Conservation (phyloP, 2,329 filamentous ascomycete genomes). For the Pestalotiopsis fici region DNA sequence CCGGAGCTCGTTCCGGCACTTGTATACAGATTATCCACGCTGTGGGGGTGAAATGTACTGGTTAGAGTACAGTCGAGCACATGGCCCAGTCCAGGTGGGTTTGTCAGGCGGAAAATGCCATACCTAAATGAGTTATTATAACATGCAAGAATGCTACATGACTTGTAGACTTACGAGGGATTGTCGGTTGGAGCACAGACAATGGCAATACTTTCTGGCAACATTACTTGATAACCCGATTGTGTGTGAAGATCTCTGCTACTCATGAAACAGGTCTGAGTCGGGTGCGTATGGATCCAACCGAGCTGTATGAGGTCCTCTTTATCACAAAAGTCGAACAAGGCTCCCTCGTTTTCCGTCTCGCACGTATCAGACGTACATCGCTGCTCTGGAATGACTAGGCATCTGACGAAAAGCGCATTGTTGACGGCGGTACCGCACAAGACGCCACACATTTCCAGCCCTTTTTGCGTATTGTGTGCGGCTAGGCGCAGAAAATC, state of each 20-base stretch:
- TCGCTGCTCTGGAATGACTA: slow-evolving; percentile 89
- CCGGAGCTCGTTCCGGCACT: slow-evolving; percentile 67
- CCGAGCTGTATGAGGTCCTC: slow-evolving; percentile 85
- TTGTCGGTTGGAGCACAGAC: slow-evolving; percentile 86
- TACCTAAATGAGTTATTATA: slow-evolving; percentile 55
- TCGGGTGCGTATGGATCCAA: slow-evolving; percentile 98
- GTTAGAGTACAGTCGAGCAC: slow-evolving; percentile 77
- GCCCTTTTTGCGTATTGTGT: slow-evolving; percentile 75
- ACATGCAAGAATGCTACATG: background rate
- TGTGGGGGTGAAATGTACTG: slow-evolving; percentile 81
- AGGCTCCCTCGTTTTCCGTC: slow-evolving; percentile 79
- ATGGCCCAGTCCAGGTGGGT: slow-evolving; percentile 86
- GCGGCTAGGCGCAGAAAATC: slow-evolving; percentile 75
- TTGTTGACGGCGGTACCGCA: slow-evolving; percentile 91
- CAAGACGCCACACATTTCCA: slow-evolving; percentile 95
- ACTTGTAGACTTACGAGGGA: slow-evolving; percentile 63
- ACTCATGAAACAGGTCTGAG: slow-evolving; percentile 97
- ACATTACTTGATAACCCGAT: slow-evolving; percentile 91
- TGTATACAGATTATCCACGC: slow-evolving; percentile 72
- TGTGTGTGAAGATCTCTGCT: slow-evolving; percentile 93
- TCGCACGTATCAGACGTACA: slow-evolving; percentile 93
- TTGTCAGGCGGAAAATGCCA: slow-evolving; percentile 90
- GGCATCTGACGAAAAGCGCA: slow-evolving; percentile 84
- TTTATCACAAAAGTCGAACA: slow-evolving; percentile 87
- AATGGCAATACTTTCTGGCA: slow-evolving; percentile 94